Conservation (phyloP, 2,329 filamentous ascomycete genomes). For the Trichoderma sp. region DNA sequence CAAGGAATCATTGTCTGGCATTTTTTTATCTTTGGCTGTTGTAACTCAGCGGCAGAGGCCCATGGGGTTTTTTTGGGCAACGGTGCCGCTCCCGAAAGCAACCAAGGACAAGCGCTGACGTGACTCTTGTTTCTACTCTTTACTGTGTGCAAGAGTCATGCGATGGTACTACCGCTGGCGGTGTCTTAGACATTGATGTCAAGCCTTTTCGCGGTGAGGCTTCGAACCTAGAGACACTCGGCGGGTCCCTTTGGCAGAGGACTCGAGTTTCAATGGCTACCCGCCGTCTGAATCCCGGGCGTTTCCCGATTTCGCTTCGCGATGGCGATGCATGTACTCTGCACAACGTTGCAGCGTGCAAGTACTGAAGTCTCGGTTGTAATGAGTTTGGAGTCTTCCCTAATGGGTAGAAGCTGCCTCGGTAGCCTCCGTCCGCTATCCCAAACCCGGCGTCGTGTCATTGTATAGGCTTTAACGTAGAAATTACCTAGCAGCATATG, state of each 20-base stretch:
- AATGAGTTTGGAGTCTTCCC: not conserved
- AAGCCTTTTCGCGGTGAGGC: conserved; percentile 3
- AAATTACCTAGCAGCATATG: not conserved
- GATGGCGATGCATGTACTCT: not conserved
- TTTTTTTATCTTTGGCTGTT: not conserved
- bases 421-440: not conserved
- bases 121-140: not conserved
- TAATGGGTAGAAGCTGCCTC: not conserved
- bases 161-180: too few species aligned
- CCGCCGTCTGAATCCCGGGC: not conserved
- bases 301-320: not conserved
- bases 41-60: not conserved
- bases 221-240: not conserved
- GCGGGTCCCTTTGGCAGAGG: not conserved
- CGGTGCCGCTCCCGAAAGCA: not conserved
- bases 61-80: not conserved
- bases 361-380: not conserved
- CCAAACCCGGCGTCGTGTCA: not conserved
- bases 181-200: not conserved
- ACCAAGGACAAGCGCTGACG: conserved; percentile 6
- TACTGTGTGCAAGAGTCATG: not conserved
- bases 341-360: not conserved
- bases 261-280: not conserved
- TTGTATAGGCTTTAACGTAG: not conserved
- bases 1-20: not conserved